Evolutionary conservation across 2,329 filamentous ascomycete species (phyloP).

Genomic region (Talaromyces sp.): DNA sequence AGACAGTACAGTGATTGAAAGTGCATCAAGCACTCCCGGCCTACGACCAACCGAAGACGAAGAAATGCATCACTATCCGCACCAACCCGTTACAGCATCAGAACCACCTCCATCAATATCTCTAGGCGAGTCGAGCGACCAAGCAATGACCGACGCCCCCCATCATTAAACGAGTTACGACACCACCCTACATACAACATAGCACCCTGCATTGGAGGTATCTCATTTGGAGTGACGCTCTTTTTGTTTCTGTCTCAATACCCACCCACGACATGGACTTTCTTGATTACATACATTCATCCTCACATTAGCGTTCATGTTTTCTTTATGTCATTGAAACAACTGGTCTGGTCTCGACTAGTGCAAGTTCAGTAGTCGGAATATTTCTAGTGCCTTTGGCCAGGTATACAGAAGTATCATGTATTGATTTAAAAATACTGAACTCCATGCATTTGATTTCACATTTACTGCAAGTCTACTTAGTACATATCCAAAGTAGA

Average conservation of each 20-base stretch:
- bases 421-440: slow-evolving; percentile 7
- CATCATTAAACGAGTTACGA: slow-evolving; percentile 9
- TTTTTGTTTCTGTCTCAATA: not conserved
- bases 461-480: no score
- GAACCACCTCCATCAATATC: slow-evolving; percentile 31
- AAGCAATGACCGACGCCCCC: slow-evolving; percentile 35
- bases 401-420: not conserved
- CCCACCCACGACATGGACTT: slow-evolving; percentile 2
- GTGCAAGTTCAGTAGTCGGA: not conserved
- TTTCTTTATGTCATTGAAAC: slow-evolving; percentile 3
- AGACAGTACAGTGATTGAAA: slow-evolving; percentile 29
- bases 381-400: not conserved
- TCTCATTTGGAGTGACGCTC: not conserved
- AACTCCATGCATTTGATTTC: not conserved
- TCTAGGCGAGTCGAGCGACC: slow-evolving; percentile 29
- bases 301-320: not conserved
- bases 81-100: slow-evolving; percentile 27
- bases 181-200: not conserved
- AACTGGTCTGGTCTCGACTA: not conserved
- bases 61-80: not conserved
- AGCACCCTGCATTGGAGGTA: slow-evolving; percentile 6
- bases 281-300: slow-evolving; percentile 6
- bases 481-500: not conserved
- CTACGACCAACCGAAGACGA: slow-evolving; percentile 24
- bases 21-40: slow-evolving; percentile 33